Conservation (phyloP, 179 eudicot species). For the Heliamphora pulchella region DNA sequence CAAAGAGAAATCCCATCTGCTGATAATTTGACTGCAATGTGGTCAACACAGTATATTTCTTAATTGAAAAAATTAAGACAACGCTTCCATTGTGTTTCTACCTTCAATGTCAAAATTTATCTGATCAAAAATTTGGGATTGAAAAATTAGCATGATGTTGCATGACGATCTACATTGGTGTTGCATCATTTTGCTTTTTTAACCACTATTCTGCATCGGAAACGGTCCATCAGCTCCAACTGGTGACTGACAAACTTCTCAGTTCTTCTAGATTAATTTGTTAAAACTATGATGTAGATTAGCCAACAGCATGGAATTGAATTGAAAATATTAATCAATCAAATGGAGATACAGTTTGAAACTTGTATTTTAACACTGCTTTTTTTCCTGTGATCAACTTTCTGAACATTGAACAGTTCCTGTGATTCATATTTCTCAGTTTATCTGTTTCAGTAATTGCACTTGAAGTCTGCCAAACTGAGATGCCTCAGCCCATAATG, state of each 20-base stretch:
- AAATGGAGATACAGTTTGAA: not conserved
- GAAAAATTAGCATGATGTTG: not conserved
- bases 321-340: not conserved
- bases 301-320: not conserved
- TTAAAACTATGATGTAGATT: not conserved
- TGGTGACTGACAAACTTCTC: not conserved
- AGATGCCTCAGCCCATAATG: not conserved
- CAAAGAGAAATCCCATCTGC: too few relatives aligned
- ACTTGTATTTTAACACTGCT: not conserved
- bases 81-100: too few relatives aligned
- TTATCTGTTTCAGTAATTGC: not conserved
- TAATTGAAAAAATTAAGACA: too few relatives aligned
- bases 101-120: not conserved
- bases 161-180: not conserved
- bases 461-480: not conserved
- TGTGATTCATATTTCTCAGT: not conserved
- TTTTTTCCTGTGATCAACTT: not conserved
- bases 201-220: not conserved
- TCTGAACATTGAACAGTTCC: not conserved
- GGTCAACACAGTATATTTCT: too few relatives aligned
- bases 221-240: not conserved
- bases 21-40: too few relatives aligned
- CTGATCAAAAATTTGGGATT: not conserved
- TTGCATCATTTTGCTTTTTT: not conserved
- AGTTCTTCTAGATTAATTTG: not conserved